Evolutionary conservation across 805 yeast species (phyloP), one percentile per base, ranked within the genome.

Genomic region (Ogataea henricii): DNA sequence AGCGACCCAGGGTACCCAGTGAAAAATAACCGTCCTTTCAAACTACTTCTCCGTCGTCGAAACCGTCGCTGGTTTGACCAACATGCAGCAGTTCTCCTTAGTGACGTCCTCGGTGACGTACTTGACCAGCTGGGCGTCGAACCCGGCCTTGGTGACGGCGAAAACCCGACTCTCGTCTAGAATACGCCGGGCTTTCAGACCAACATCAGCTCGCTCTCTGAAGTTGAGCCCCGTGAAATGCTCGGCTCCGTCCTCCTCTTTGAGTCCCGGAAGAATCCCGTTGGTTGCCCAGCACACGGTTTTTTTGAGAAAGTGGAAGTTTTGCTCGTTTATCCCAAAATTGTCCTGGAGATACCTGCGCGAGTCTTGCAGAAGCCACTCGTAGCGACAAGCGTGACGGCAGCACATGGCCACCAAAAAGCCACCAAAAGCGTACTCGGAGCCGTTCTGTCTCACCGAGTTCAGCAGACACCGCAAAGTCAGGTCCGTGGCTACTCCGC

Each of bases 401-500:
- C 97, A 90, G 62, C 97, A 90, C 89, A 91, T 85, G 21, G 97
- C 97, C 26, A 90, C 88, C 23, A 87, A 67, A 52, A 87, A 66
- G 0, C 94, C 95, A 3, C 66, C 64, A 41, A 66, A 65, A 9
- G 56, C 45, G 25, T 39, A 43, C 3, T 43, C 36, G 2, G 45
- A n/a, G 17, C 25, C 42, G 40, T 45, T 39, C n/a, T 32, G 49
- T 14, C 40, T 38, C 7, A 42, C 41, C 1, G 72, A 50, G 10
- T 63, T 55, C 0, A 74, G 51, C 2, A 89, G 63, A 66, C 89
- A 85, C 55, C 81, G 73, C 21, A 91, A 65, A 0, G 97, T 86
- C 42, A 90, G 69, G 63, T 90, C 97, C 0, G 97, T 91, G 1
- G 97, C 97, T 3, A 87, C 95, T 4, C 97, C 97, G 67, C 97